These are phyloP conservation scores for Artemisia argyi DNA, from an alignment of 129 eudicot species.

Conservation along the genomic window DNA sequence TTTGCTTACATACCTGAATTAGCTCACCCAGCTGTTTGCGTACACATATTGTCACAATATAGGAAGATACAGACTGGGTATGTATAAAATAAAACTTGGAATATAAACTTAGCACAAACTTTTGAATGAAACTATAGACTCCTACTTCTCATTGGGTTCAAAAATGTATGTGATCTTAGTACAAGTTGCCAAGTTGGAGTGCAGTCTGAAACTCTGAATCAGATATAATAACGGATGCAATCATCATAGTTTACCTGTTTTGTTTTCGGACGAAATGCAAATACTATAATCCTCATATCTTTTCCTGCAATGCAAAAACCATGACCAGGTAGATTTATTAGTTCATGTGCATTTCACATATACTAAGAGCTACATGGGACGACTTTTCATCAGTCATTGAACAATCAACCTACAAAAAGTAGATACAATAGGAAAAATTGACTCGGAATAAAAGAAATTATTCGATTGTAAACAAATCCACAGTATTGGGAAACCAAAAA, in stretches of 20 bases:
- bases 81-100: too few relatives aligned
- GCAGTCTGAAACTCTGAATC: too few relatives aligned
- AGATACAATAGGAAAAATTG: neutral
- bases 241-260: constrained; percentile 67
- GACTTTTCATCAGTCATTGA: constrained; percentile 11
- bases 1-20: too few relatives aligned
- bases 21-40: too few relatives aligned
- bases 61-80: too few relatives aligned
- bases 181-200: neutral
- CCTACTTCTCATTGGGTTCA: neutral
- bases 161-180: neutral
- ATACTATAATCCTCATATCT: constrained; percentile 93
- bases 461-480: constrained; percentile 8
- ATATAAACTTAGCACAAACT: neutral
- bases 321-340: constrained; percentile 20
- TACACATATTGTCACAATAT: too few relatives aligned
- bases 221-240: neutral
- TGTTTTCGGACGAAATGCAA: constrained; percentile 85
- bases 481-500: neutral
- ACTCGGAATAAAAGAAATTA: constrained; percentile 11
- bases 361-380: neutral
- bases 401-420: constrained; percentile 9
- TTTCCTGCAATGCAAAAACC: constrained; percentile 64
- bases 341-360: constrained; percentile 17
- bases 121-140: neutral